Evolutionary conservation across 139 green algal genomes (phyloP), one percentile per base, ranked within the genome.

Genomic region (Coccomyxa sp.): DNA sequence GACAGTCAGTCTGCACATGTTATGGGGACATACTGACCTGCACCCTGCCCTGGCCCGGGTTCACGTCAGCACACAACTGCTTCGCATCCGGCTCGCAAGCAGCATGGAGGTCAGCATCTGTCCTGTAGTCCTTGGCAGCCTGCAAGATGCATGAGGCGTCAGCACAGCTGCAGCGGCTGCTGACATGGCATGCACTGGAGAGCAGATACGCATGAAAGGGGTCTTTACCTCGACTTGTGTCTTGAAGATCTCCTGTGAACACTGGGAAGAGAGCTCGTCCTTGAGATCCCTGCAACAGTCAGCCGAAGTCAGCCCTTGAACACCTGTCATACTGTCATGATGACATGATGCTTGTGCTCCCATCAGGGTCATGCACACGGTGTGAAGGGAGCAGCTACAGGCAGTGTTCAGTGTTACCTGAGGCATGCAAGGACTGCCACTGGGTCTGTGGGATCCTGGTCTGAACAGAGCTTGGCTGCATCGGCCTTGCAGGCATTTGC

Each of bases 401-500:
- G 27, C 50, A 4, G 27, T 64, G 50, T 7, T 2, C 18, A 64
- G 27, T 64, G 18, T 64, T 64, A 88, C 77, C 81, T 90, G 14
- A 95, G 86, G 82, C 91, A 95, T 0, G 84, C 82, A 12, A 93
- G 86, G 74, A 96, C 83, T n/a, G 85, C 85, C 2, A 82, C 88
- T 0, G 78, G 68, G 8, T 83, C 79, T 74, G 86, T 82, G 1
- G 78, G 44, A 34, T 80, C 80, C 54, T 81, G 54, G 31, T 89
- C 76, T 68, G 86, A 86, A 78, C 91, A 97, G 73, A 84, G 78
- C 69, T 90, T 91, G 7, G 86, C 80, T 8, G 89, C 89, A 76
- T 96, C 92, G 10, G 75, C 76, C 58, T 93, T 92, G 79, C 92
- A 96, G 0, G 90, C 88, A 44, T 84, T 84, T 35, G 91, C 89